Percentiles rank a stretch among this genome's conserved stretches.
Evolutionary conservation across 768 basidiomycete species (phyloP).

Genomic region (Coprinopsis sp.): DNA sequence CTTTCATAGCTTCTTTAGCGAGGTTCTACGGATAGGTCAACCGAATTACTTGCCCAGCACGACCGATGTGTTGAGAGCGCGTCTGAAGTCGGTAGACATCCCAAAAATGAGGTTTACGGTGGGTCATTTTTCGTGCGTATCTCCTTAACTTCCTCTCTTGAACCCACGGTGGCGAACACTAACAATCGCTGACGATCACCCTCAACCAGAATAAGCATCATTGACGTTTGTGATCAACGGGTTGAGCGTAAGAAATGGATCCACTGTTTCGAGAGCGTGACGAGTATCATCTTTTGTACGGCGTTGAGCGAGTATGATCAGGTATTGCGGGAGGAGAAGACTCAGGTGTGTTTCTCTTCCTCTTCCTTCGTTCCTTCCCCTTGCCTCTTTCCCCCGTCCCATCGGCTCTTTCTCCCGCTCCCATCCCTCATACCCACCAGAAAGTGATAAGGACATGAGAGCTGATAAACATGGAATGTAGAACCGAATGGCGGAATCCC

Average conservation of each 20-base stretch:
- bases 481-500: conserved; percentile 92
- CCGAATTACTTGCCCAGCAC: conserved; percentile 80
- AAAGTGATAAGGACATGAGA: too few relatives aligned
- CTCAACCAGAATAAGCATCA: conserved; percentile 53
- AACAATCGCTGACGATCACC: neutral
- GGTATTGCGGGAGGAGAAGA: conserved; percentile 62
- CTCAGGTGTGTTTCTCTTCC: conserved; percentile 38
- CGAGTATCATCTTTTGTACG: conserved; percentile 63
- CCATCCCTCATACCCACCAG: neutral
- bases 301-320: conserved; percentile 74
- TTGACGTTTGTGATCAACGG: conserved; percentile 76
- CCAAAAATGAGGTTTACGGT: conserved; percentile 80
- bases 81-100: conserved; percentile 89
- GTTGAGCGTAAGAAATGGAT: conserved; percentile 83
- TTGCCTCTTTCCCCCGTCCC: neutral
- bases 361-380: neutral
- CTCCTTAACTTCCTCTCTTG: neutral
- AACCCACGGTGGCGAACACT: too few relatives aligned
- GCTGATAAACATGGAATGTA: conserved; percentile 24
- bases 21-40: conserved; percentile 78
- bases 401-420: too few relatives aligned
- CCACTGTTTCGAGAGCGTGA: conserved; percentile 60
- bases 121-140: conserved; percentile 59
- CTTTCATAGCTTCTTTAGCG: conserved; percentile 69
- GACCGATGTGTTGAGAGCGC: conserved; percentile 79